A percentile compares a stretch with the other conserved stretches of the same genome.
phyloP scores from a whole-genome alignment of 306 rosid species.

The Rosa persica region DNA sequence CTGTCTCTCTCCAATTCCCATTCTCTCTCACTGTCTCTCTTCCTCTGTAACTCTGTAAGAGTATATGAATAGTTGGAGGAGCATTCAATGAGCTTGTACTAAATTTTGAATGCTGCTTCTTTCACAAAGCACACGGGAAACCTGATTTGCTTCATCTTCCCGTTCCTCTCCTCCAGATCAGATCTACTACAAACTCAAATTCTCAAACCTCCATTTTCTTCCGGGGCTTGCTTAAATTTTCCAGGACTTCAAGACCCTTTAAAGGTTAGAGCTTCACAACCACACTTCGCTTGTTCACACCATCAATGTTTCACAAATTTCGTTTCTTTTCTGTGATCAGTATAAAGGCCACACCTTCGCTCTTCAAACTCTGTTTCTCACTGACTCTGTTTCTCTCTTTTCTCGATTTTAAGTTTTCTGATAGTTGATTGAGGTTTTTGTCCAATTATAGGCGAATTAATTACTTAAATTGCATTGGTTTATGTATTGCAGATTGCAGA shows the following conservation, averaged over 20 bases:
- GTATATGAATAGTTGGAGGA: constrained; percentile 3
- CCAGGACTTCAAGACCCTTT: constrained; percentile 25
- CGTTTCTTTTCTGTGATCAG: neutral
- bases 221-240: constrained; percentile 9
- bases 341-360: neutral
- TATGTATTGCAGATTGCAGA: constrained; percentile 6
- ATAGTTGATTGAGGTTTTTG: constrained; percentile 1
- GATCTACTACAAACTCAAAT: constrained; percentile 23
- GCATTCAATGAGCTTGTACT: constrained; percentile 51
- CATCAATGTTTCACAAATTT: neutral
- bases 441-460: neutral
- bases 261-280: constrained; percentile 24
- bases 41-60: constrained; percentile 14
- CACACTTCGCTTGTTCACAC: neutral
- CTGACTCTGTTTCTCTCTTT: neutral
- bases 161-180: constrained; percentile 37
- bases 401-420: neutral
- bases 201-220: neutral
- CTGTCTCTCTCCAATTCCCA: neutral
- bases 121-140: constrained; percentile 47
- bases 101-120: constrained; percentile 45
- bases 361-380: neutral
- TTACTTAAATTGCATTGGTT: constrained; percentile 2
- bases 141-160: constrained; percentile 35
- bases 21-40: constrained; percentile 12